Evolutionary conservation across 2,329 filamentous ascomycete genomes (phyloP).

Genomic region (Gaeumannomyces tritici): DNA sequence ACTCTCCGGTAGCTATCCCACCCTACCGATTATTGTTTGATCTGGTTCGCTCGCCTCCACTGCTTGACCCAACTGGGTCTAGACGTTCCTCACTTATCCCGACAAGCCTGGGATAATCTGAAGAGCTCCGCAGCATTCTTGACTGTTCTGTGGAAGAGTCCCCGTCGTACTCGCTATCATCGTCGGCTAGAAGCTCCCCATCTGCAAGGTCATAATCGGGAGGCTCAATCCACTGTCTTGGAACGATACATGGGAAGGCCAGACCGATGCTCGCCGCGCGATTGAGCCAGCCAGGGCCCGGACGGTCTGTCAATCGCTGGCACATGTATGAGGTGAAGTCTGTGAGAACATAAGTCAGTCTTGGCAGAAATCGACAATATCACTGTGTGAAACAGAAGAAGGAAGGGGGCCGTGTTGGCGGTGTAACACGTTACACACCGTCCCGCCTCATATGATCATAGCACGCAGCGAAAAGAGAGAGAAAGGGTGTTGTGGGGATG

Average conservation of each 20-base stretch:
- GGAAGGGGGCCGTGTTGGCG: too few relatives aligned
- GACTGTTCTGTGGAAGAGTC: slow-evolving; percentile 44
- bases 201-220: slow-evolving; percentile 67
- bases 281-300: slow-evolving; percentile 70
- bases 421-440: too few relatives aligned
- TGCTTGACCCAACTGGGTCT: slow-evolving; percentile 28
- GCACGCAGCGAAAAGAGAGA: too few relatives aligned
- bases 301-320: slow-evolving; percentile 58
- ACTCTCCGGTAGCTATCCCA: too few relatives aligned
- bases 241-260: slow-evolving; percentile 72
- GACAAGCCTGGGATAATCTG: slow-evolving; percentile 14
- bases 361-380: neutral
- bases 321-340: slow-evolving; percentile 73
- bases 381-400: neutral
- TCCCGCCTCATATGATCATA: too few relatives aligned
- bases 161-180: slow-evolving; percentile 31
- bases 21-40: slow-evolving; percentile 7
- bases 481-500: too few relatives aligned
- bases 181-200: slow-evolving; percentile 54
- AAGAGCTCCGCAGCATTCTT: slow-evolving; percentile 42
- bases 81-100: slow-evolving; percentile 10
- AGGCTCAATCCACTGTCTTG: slow-evolving; percentile 70
- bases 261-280: slow-evolving; percentile 76
- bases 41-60: slow-evolving; percentile 30
- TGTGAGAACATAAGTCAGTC: neutral